Base-by-base conservation (phyloP, 2,329 filamentous ascomycete species). In the Cladosporium phlei region DNA sequence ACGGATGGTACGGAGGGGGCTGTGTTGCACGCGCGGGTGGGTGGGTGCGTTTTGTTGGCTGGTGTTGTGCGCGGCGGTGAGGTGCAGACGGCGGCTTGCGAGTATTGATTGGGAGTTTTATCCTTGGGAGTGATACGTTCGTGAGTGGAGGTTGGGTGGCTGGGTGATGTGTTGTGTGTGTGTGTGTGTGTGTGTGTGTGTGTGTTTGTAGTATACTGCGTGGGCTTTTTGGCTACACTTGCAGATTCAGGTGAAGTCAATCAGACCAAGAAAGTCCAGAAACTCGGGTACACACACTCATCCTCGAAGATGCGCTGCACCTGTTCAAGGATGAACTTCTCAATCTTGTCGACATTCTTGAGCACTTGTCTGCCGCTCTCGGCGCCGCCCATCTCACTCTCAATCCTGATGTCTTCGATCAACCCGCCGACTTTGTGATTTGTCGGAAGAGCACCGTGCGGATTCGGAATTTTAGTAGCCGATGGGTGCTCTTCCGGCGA, bases 331-430 rank as follows among this genome's bases (percentile, higher is more conserved):
- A 98, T 88, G 66, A 98, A 98, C 59, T 88, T 86, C 72, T 98
- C 93, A 48, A 98, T 93, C 74, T 98, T 98, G 49, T 93, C 91
- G 39, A 98, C 91, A 65, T 98, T 98, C 75, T 96, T 97, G 50
- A 98, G 71, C 37, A 91, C 93, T 70, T 96, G 91, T 70, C 93
- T 95, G 20, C 88, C 88, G 50, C 86, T 84, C 60, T 94, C 89
- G 55, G 89, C 82, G 65, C 93, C 85, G 5, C 93, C 93, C 65
- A 98, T 98, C 69, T 98, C 93, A 65, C 91, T 97, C 68, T 98
- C 93, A 5, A 98, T 91, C 55, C 85, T 83, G 59, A 98, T 95
- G 68, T 97, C 88, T 65, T 95, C 88, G 47, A 98, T 69, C 48
- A 97, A 69, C 0, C 88, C 88, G 3, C 86, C 89, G 38, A 57